These are phyloP conservation scores for Huntiella omanensis DNA, from an alignment of 2,329 filamentous ascomycete genomes.

Conservation along the genomic window DNA sequence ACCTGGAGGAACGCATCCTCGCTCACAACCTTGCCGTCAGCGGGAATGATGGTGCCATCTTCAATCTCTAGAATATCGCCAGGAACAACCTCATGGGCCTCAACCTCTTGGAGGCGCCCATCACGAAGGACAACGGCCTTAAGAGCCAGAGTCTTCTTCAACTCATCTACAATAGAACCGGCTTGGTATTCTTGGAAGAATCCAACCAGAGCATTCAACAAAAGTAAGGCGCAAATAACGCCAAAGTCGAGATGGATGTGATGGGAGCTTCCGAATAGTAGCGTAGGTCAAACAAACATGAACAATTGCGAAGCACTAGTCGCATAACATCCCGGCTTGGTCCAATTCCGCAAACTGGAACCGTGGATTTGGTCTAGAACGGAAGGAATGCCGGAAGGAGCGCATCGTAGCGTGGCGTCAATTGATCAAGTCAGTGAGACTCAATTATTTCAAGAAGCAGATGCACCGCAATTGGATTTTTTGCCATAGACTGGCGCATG, in stretches of 20 bases:
- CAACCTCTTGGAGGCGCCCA: constrained; percentile 54
- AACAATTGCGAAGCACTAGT: no score
- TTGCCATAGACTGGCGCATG: no score
- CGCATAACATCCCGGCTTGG: no score
- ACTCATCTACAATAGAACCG: constrained; percentile 72
- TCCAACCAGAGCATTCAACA: constrained; percentile 72
- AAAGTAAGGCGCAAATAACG: constrained; percentile 66
- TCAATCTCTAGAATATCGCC: constrained; percentile 81
- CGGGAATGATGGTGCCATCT: constrained; percentile 75
- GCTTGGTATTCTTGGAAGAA: constrained; percentile 84
- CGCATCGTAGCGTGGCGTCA: no score
- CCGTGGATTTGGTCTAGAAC: neutral
- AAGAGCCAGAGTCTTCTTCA: constrained; percentile 78
- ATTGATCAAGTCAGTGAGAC: no score
- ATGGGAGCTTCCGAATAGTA: no score
- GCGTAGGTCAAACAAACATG: no score
- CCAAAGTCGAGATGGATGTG: no score
- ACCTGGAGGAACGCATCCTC: constrained; percentile 49
- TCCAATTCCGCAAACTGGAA: neutral
- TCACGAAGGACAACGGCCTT: constrained; percentile 79
- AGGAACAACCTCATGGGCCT: constrained; percentile 68
- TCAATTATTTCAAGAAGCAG: no score
- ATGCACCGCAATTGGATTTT: no score
- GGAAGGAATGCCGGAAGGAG: neutral
- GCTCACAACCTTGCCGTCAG: constrained; percentile 71